These are phyloP conservation scores for Neophaeococcomyces mojaviensis DNA, from an alignment of 2,329 filamentous ascomycete genomes.

Conservation along the genomic window DNA sequence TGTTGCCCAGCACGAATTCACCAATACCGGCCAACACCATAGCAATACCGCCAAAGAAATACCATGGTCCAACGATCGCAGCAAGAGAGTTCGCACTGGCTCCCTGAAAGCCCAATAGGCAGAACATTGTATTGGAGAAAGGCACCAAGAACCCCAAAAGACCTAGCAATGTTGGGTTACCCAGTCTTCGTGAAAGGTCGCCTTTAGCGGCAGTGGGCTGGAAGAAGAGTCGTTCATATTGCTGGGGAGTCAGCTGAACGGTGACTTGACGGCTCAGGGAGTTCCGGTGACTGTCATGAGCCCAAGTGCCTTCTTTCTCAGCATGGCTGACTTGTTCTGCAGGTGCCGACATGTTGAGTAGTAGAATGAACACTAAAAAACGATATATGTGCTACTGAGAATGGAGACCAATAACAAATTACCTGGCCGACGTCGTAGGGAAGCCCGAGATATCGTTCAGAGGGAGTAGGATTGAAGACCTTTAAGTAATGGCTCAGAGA, in stretches of 20 bases:
- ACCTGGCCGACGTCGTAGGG: too few relatives aligned
- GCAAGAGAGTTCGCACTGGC: constrained; percentile 23
- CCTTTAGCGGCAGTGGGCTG: constrained; percentile 5
- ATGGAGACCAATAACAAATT: too few relatives aligned
- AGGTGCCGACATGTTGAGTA: too few relatives aligned
- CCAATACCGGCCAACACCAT: constrained; percentile 25
- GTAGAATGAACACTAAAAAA: too few relatives aligned
- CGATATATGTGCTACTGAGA: too few relatives aligned
- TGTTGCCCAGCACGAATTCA: constrained; percentile 33
- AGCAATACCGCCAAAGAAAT: constrained; percentile 27
- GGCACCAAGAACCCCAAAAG: constrained; percentile 9
- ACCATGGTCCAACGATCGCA: constrained; percentile 29
- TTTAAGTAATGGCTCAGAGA: too few relatives aligned
- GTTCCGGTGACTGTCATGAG: background rate
- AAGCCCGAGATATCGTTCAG: too few relatives aligned
- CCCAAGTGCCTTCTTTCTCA: too few relatives aligned
- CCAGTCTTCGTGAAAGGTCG: constrained; percentile 6
- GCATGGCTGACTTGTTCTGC: too few relatives aligned
- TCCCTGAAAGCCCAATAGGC: constrained; percentile 1
- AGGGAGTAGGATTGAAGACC: too few relatives aligned
- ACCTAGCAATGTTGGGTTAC: constrained; percentile 1
- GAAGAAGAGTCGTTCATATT: constrained; percentile 8
- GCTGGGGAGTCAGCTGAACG: constrained; percentile 1
- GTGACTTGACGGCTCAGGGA: constrained; percentile 6
- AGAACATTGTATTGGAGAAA: constrained; percentile 4